Evolutionary conservation across 768 basidiomycete species (phyloP).

Genomic region (Lyophyllum semitale): DNA sequence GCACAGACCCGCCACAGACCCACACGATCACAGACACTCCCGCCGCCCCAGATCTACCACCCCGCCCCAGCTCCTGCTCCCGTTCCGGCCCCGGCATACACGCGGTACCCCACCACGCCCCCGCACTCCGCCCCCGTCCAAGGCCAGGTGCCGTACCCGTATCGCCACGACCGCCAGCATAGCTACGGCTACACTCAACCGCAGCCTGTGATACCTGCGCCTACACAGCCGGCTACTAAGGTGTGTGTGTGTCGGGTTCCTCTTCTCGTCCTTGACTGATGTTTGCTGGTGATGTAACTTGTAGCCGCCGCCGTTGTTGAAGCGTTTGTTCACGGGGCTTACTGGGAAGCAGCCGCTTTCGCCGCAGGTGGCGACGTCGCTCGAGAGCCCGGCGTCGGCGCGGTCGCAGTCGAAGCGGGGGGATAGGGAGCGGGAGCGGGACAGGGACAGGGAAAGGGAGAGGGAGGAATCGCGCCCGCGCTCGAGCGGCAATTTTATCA

Average conservation of each 20-base stretch:
- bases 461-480: no score
- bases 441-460: background rate
- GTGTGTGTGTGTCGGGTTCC: background rate
- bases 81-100: background rate
- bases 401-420: background rate
- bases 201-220: background rate
- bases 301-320: background rate
- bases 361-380: background rate
- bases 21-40: background rate
- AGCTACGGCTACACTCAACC: background rate
- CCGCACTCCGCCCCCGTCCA: background rate
- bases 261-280: background rate
- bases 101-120: background rate
- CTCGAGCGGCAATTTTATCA: no score
- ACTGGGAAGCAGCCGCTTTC: background rate
- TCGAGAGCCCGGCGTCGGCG: background rate
- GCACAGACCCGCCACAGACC: background rate
- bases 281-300: background rate
- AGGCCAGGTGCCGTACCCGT: background rate
- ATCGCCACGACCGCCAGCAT: background rate
- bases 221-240: background rate
- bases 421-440: background rate
- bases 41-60: constrained; percentile 1
- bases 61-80: background rate
- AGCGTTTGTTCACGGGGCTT: background rate